These are phyloP conservation scores for Cladophialophora exuberans DNA, from an alignment of 2,329 filamentous ascomycete species.

Conservation along the genomic window DNA sequence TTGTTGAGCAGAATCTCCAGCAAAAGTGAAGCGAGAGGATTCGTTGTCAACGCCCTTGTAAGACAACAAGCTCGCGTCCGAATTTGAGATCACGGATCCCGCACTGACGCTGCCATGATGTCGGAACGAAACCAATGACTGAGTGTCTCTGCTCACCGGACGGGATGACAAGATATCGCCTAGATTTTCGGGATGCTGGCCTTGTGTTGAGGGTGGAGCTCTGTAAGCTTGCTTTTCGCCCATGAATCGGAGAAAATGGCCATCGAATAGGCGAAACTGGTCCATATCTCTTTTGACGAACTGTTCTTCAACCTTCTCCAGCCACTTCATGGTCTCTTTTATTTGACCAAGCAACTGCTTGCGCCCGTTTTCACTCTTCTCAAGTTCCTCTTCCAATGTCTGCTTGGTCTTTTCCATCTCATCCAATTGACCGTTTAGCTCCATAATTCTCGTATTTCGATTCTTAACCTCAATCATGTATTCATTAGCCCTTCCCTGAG, in stretches of 20 bases:
- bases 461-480: background rate
- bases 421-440: background rate
- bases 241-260: background rate
- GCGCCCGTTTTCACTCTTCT: background rate
- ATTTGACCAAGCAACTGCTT: background rate
- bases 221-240: background rate
- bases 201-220: too few species aligned
- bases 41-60: too few species aligned
- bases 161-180: too few species aligned
- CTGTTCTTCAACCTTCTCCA: conserved; percentile 9
- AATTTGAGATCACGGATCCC: too few species aligned
- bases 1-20: too few species aligned
- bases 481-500: too few species aligned
- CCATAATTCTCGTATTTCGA: background rate
- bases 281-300: conserved; percentile 10
- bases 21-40: too few species aligned
- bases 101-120: too few species aligned
- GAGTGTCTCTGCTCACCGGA: too few species aligned
- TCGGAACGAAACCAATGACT: too few species aligned
- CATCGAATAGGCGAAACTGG: conserved; percentile 10
- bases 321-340: conserved; percentile 3
- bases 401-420: background rate
- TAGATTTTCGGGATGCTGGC: background rate
- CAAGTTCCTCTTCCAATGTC: conserved; percentile 3
- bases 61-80: too few species aligned